Evolutionary conservation across 768 basidiomycete genomes (phyloP).

Genomic region (Scleroderma citrinum): DNA sequence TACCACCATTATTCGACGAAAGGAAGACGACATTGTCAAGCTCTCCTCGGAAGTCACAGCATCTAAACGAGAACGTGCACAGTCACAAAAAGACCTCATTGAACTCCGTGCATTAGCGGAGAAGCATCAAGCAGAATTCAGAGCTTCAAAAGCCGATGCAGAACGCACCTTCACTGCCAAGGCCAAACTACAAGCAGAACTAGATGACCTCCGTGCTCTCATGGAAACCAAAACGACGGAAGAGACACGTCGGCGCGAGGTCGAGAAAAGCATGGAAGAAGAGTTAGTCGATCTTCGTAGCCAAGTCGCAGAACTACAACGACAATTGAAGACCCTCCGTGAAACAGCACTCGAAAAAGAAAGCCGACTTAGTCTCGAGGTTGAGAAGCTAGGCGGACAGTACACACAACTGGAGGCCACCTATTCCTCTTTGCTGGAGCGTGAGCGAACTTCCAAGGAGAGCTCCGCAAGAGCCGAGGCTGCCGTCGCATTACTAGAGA

Average conservation of each 20-base stretch:
- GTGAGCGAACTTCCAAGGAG: constrained; percentile 47
- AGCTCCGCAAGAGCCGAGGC: constrained; percentile 45
- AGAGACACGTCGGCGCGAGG: constrained; percentile 77
- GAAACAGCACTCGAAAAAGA: constrained; percentile 57
- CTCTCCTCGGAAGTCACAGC: constrained; percentile 49
- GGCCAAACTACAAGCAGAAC: constrained; percentile 67
- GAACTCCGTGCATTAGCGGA: constrained; percentile 70
- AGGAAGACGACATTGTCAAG: constrained; percentile 62
- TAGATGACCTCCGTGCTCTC: constrained; percentile 80
- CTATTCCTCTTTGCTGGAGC: constrained; percentile 59
- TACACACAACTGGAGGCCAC: constrained; percentile 52
- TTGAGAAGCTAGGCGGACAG: constrained; percentile 59
- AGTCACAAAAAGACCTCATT: constrained; percentile 50
- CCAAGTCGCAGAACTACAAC: constrained; percentile 55
- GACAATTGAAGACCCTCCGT: constrained; percentile 63
- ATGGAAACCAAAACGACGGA: constrained; percentile 84
- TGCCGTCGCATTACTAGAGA: constrained; percentile 55
- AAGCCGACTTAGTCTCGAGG: constrained; percentile 69
- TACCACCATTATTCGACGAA: constrained; percentile 67
- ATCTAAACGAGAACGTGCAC: constrained; percentile 49
- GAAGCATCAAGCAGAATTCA: constrained; percentile 56
- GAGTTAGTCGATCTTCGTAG: constrained; percentile 71
- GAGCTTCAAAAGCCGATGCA: constrained; percentile 49
- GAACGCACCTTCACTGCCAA: constrained; percentile 42
- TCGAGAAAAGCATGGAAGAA: constrained; percentile 79